Conservation (phyloP, 208 protist species). For the Leishmania aethiopica region DNA sequence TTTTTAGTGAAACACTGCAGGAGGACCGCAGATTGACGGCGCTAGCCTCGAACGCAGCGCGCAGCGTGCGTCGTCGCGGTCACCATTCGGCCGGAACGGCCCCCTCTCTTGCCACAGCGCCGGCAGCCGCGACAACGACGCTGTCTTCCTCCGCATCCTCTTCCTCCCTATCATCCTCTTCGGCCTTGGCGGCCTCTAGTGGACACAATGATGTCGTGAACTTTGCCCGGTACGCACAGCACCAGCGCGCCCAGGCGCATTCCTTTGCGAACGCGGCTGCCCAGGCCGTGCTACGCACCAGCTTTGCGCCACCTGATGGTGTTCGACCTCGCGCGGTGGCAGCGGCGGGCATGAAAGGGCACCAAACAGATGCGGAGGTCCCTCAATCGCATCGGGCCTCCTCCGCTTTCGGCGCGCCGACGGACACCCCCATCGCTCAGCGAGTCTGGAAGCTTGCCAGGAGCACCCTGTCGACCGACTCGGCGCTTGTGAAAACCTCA, state of each 20-base stretch:
- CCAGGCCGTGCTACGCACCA: conserved; percentile 26
- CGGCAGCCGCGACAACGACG: neutral
- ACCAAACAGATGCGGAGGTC: neutral
- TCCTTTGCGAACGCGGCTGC: conserved; percentile 31
- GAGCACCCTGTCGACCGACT: conserved; percentile 42
- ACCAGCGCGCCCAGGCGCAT: conserved; percentile 28
- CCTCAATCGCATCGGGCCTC: neutral
- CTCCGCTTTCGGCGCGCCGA: neutral
- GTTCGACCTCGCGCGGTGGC: neutral
- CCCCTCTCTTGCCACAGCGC: neutral
- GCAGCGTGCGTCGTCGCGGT: neutral
- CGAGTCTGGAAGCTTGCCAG: conserved; percentile 58
- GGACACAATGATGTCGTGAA: conserved; percentile 26
- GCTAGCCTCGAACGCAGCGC: neutral
- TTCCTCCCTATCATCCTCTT: conserved; percentile 13
- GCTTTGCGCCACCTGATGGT: neutral
- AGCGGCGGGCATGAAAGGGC: neutral
- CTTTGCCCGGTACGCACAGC: conserved; percentile 29
- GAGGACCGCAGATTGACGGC: conserved; percentile 7
- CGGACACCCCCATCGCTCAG: conserved; percentile 28
- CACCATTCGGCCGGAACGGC: neutral
- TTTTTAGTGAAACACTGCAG: conserved; percentile 59
- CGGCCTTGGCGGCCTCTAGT: neutral
- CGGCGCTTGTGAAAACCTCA: conserved; percentile 53
- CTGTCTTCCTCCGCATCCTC: conserved; percentile 5